Evolutionary conservation across 495 filamentous ascomycete genomes (phyloP), one percentile per base, ranked within the genome.

Genomic region (Tuber umbilicatum): DNA sequence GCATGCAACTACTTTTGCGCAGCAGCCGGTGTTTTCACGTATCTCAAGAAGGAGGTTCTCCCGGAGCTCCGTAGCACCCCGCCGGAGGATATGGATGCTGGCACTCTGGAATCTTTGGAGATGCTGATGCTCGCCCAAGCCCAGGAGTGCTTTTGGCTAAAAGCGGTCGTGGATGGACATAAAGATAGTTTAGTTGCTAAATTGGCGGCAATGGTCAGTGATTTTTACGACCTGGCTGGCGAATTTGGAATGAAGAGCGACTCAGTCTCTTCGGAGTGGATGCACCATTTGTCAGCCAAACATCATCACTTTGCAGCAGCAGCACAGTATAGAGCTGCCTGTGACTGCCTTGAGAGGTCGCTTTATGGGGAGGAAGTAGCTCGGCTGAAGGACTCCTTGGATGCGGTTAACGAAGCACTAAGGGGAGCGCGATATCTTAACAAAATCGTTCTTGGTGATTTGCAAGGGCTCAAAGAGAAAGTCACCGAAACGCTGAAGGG

Each of bases 81-180:
- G 4, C 93, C 94, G 2, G 95, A 98, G 83, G 95, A 99, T 77
- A 97, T 99, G 95, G 95, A 99, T 81, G 87, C 88, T 35, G 87
- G 91, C 81, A 96, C 94, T 0, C 84, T 99, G 39, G 91, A 93
- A 78, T 93, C 93, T 71, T 85, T 97, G 27, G 90, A 92, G 76
- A 87, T 94, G 80, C 87, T 99, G 45, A 87, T 97, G 70, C 86
- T 99, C 1, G 95, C 93, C 21, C 94, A 99, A 81, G 93, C 90
- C 47, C 95, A 99, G 79, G 95, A 99, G 83, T 97, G 94, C 82
- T 97, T 94, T 83, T 99, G 95, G 95, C 91, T 94, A 73, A 98
- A 97, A 81, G 95, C 96, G 2, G 95, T 97, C 35, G 94, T 94
- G 86, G 95, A 97, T 82, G 90, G 90, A 17, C 88, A 97, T 82